A percentile compares a stretch with the other conserved stretches of the same genome.
Conservation (phyloP, 768 basidiomycete species). For the Rossbeevera mucosa region DNA sequence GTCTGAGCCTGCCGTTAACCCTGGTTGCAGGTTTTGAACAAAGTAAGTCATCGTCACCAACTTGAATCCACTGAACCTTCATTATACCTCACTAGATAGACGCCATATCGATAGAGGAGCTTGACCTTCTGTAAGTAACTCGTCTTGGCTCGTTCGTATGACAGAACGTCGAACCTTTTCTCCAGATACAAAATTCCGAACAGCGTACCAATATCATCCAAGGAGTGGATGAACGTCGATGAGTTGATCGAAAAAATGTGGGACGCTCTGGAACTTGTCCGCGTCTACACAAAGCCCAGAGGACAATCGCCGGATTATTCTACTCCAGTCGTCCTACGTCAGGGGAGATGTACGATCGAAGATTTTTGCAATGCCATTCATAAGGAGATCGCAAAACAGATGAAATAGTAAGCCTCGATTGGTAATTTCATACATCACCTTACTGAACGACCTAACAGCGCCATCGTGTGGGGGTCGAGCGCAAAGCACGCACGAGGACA, state of each 20-base stretch:
- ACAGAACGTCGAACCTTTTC: neutral
- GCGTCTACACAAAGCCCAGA: slow-evolving; percentile 95
- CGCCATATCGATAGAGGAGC: slow-evolving; percentile 96
- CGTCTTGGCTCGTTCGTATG: slow-evolving; percentile 5
- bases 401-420: slow-evolving; percentile 75
- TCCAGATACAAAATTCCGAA: slow-evolving; percentile 88
- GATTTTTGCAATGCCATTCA: slow-evolving; percentile 93
- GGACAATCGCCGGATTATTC: slow-evolving; percentile 88
- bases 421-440: neutral
- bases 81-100: slow-evolving; percentile 61
- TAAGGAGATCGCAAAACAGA: slow-evolving; percentile 95
- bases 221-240: slow-evolving; percentile 95
- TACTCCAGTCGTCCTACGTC: slow-evolving; percentile 81
- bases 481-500: slow-evolving; percentile 98
- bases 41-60: slow-evolving; percentile 42
- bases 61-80: neutral
- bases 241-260: slow-evolving; percentile 93
- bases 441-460: slow-evolving; percentile 39
- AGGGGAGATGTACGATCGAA: slow-evolving; percentile 61
- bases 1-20: neutral
- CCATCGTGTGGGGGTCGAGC: slow-evolving; percentile 92
- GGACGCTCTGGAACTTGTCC: slow-evolving; percentile 86
- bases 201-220: slow-evolving; percentile 91
- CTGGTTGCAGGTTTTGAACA: slow-evolving; percentile 65
- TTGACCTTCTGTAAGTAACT: slow-evolving; percentile 70